Evolutionary conservation across 1,284 basidiomycete genomes (phyloP).

Genomic region (Uromyces viciae-fabae): DNA sequence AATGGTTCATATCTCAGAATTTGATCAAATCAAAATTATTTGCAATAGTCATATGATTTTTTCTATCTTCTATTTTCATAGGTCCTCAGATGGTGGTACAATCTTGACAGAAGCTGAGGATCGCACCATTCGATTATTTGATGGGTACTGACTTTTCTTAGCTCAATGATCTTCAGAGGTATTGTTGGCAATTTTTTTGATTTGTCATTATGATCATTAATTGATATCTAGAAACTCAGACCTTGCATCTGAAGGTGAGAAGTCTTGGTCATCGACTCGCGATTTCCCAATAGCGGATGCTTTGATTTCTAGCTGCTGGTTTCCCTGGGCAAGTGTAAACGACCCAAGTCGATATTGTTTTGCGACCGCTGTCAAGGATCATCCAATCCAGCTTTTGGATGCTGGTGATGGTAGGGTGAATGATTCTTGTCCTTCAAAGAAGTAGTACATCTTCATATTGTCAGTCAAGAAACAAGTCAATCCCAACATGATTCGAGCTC

Average conservation of each 20-base stretch:
- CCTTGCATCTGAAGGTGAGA: background rate
- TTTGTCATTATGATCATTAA: background rate
- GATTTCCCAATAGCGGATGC: slow-evolving; percentile 36
- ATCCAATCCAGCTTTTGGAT: slow-evolving; percentile 75
- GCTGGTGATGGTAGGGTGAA: slow-evolving; percentile 70
- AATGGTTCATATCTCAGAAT: slow-evolving; percentile 36
- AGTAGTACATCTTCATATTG: slow-evolving; percentile 8
- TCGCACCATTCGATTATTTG: slow-evolving; percentile 30
- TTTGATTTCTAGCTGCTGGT: slow-evolving; percentile 61
- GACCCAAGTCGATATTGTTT: slow-evolving; percentile 72
- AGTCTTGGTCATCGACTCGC: slow-evolving; percentile 16
- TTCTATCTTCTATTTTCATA: background rate
- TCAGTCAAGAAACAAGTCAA: background rate
- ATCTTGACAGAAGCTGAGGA: slow-evolving; percentile 43
- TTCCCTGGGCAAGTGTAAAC: slow-evolving; percentile 65
- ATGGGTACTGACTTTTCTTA: background rate
- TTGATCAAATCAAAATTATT: too few species aligned
- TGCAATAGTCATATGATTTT: background rate
- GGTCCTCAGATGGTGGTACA: slow-evolving; percentile 38
- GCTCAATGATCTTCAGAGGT: background rate
- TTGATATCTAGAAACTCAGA: background rate
- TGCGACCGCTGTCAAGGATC: slow-evolving; percentile 71
- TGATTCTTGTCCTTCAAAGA: slow-evolving; percentile 27
- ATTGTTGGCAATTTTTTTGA: background rate
- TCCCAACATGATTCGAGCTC: slow-evolving; percentile 3